A percentile compares a stretch with the other conserved stretches of the same genome.
phyloP scores from a whole-genome alignment of 257 asterid species.

The Ophiorrhiza pumila region DNA sequence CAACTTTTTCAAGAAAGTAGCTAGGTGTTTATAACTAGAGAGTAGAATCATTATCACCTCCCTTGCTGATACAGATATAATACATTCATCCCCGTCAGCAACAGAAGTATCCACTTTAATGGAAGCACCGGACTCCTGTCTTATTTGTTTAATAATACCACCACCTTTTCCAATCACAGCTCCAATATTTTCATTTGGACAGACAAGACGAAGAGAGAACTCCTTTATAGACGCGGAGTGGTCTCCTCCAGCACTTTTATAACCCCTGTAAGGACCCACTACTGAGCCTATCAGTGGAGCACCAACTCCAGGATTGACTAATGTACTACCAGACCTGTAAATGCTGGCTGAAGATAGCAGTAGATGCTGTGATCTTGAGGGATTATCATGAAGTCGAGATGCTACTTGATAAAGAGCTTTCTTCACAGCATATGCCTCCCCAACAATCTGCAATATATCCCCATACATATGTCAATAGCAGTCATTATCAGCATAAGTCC shows the following conservation, averaged over 20 bases:
- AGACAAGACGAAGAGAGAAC: slow-evolving; percentile 64
- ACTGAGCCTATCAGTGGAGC: slow-evolving; percentile 42
- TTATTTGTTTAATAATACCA: slow-evolving; percentile 61
- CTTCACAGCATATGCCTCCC: slow-evolving; percentile 57
- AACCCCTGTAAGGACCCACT: slow-evolving; percentile 63
- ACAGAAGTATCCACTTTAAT: slow-evolving; percentile 66
- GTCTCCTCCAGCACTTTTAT: slow-evolving; percentile 42
- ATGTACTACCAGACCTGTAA: slow-evolving; percentile 62
- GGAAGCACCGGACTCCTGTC: slow-evolving; percentile 88
- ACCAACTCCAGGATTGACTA: slow-evolving; percentile 47
- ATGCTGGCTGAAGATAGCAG: slow-evolving; percentile 65
- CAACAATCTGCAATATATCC: slow-evolving; percentile 42
- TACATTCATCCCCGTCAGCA: slow-evolving; percentile 76
- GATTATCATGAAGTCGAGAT: slow-evolving; percentile 65
- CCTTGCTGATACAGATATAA: slow-evolving; percentile 67
- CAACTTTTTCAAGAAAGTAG: not conserved
- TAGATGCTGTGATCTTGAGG: slow-evolving; percentile 77
- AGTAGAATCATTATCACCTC: slow-evolving; percentile 51
- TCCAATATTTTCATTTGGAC: slow-evolving; percentile 77
- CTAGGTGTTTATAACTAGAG: not conserved
- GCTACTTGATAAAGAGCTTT: slow-evolving; percentile 76
- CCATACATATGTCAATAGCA: not conserved
- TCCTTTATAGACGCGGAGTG: slow-evolving; percentile 52
- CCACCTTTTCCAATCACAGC: slow-evolving; percentile 94
- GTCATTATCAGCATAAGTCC: slow-evolving; percentile 3